These are phyloP conservation scores for Aspergillus nanangensis DNA, from an alignment of 495 filamentous ascomycete species.

Conservation along the genomic window DNA sequence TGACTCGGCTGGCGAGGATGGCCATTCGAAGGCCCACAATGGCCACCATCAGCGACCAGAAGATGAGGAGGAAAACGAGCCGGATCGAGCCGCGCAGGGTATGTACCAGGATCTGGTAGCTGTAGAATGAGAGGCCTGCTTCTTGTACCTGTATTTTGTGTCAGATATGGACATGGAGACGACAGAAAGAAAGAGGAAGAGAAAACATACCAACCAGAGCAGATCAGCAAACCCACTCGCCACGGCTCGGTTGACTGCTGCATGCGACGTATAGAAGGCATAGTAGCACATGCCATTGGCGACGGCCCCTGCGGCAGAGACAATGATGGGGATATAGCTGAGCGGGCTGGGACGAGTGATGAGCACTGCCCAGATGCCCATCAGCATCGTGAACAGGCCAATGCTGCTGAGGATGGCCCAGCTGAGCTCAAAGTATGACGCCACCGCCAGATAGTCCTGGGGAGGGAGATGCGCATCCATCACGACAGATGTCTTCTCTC, in stretches of 20 bases:
- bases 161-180: background rate
- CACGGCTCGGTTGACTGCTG: conserved; percentile 12
- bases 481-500: background rate
- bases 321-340: conserved; percentile 23
- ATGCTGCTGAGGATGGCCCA: conserved; percentile 35
- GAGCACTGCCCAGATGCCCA: conserved; percentile 22
- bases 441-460: background rate
- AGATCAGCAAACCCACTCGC: conserved; percentile 28
- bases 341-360: conserved; percentile 23
- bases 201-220: conserved; percentile 22
- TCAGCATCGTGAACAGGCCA: conserved; percentile 21
- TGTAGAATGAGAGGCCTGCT: conserved; percentile 34
- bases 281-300: conserved; percentile 34
- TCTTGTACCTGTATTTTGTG: conserved; percentile 30
- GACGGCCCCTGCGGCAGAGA: conserved; percentile 21
- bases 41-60: conserved; percentile 25
- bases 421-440: conserved; percentile 25
- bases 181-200: background rate
- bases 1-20: conserved; percentile 21
- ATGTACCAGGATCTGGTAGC: conserved; percentile 28
- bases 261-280: conserved; percentile 26
- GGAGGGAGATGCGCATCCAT: background rate
- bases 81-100: conserved; percentile 17
- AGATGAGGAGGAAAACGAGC: conserved; percentile 19
- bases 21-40: conserved; percentile 16